A percentile compares a stretch with the other conserved stretches of the same genome.
These are phyloP conservation scores for Ocimum tenuiflorum DNA, from an alignment of 257 asterid genomes.

Conservation along the genomic window DNA sequence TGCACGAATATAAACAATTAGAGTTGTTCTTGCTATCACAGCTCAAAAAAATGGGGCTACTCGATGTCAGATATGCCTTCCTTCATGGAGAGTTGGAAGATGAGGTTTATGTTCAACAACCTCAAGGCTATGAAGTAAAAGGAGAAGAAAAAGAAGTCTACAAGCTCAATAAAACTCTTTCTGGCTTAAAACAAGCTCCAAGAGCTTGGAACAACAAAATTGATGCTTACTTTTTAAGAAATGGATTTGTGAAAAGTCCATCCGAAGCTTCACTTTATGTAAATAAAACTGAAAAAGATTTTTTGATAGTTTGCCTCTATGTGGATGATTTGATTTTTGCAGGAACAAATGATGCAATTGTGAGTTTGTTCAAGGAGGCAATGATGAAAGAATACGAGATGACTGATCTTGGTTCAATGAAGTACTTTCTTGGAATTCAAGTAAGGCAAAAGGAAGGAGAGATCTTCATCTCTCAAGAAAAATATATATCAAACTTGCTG, in stretches of 20 bases:
- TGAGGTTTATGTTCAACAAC: not conserved
- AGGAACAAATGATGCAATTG: not conserved
- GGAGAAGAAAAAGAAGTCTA: not conserved
- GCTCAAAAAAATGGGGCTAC: no score
- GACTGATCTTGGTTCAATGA: not conserved
- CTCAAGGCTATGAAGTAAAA: not conserved
- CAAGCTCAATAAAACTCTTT: not conserved
- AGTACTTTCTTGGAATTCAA: not conserved
- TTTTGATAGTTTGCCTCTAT: not conserved
- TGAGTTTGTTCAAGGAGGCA: not conserved
- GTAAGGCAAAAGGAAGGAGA: not conserved
- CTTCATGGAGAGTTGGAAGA: not conserved
- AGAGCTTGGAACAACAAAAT: not conserved
- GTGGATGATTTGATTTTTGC: not conserved
- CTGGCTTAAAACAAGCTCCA: not conserved
- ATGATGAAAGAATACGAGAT: conserved; percentile 1
- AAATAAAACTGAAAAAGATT: not conserved
- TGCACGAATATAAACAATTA: not conserved
- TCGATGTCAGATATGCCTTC: not conserved
- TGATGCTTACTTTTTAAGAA: not conserved
- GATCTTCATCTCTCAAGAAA: not conserved
- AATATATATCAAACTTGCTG: not conserved
- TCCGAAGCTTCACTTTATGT: not conserved
- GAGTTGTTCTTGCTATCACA: not conserved
- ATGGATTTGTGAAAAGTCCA: not conserved